A percentile compares a stretch with the other conserved stretches of the same genome.
Conservation (phyloP, 208 protist genomes). For the Acanthamoeba sp. region DNA sequence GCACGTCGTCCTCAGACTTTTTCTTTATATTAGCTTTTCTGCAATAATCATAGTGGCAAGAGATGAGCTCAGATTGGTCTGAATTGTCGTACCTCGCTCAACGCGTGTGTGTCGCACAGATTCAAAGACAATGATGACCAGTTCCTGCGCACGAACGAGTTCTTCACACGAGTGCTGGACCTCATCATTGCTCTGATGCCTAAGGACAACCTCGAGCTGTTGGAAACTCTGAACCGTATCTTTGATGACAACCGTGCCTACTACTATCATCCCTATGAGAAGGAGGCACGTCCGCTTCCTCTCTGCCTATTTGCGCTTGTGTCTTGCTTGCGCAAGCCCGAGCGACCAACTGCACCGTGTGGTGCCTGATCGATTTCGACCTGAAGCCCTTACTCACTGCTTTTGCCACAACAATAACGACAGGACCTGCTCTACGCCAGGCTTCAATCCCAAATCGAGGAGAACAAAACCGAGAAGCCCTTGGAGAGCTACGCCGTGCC, state of each 20-base stretch:
- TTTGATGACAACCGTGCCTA: slow-evolving; percentile 50
- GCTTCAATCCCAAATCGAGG: slow-evolving; percentile 29
- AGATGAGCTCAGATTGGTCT: no score
- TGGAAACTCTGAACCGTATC: slow-evolving; percentile 26
- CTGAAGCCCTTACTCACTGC: neutral
- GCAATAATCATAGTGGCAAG: no score
- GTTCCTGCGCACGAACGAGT: slow-evolving; percentile 49
- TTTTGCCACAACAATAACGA: neutral
- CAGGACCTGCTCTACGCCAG: slow-evolving; percentile 38
- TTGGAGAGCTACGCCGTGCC: neutral
- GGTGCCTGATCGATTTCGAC: neutral
- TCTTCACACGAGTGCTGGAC: slow-evolving; percentile 56
- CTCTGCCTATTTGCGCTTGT: no score
- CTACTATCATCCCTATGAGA: slow-evolving; percentile 34
- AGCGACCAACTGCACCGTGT: no score
- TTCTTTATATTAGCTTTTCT: neutral
- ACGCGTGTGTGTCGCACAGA: neutral
- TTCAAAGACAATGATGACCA: slow-evolving; percentile 50
- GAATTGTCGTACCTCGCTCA: no score
- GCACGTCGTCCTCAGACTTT: neutral
- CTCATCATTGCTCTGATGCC: slow-evolving; percentile 8
- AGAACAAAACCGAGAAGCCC: neutral
- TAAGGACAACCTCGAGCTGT: neutral
- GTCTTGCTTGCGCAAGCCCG: no score
- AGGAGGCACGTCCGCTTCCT: neutral